Evolutionary conservation across 306 rosid genomes (phyloP), one percentile per base, ranked within the genome.

Genomic region (Lathyrus oleraceus): DNA sequence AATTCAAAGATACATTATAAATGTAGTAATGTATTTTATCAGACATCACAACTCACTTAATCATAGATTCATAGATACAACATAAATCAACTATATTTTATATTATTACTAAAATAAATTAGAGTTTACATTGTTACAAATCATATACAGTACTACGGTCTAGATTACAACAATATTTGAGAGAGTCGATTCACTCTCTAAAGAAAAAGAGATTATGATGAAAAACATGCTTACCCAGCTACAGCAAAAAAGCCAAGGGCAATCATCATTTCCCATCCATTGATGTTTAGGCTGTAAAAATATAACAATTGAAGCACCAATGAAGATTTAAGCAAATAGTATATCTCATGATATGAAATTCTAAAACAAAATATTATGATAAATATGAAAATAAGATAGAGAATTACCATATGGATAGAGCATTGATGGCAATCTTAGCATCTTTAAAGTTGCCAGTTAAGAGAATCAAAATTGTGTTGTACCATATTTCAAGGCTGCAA

Each of bases 201-300:
- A 40, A 45, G 9, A 8, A 47, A 48, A 16, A 19, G 14, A 59
- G 23, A 30, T 14, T 10, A 39, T 25, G 60, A 72, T 64, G 40
- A 5, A 10, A 58, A 21, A 15, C 54, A 86, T 23, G 6, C 91
- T 82, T 61, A 61, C 67, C 48, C 43, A 11, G 85, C 87, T 25
- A 85, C 87, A 71, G 87, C 81, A 47, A 69, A 49, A 76, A 87
- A 87, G 1, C 91, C 88, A 44, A 84, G 79, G 36, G 88, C 65
- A 68, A 87, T 72, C 88, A 87, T 81, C 83, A 87, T 35, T 77
- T 79, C 88, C 87, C 88, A 87, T 6, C 88, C 87, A 53, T 61
- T 80, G 72, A 87, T 66, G 73, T 82, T 84, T 45, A 87, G 78
- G 69, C 91, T 87, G 82, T 56, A 75, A 65, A 21, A 28, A 38